phyloP scores from a whole-genome alignment of 257 asterid genomes.

The Cinchona pubescens region DNA sequence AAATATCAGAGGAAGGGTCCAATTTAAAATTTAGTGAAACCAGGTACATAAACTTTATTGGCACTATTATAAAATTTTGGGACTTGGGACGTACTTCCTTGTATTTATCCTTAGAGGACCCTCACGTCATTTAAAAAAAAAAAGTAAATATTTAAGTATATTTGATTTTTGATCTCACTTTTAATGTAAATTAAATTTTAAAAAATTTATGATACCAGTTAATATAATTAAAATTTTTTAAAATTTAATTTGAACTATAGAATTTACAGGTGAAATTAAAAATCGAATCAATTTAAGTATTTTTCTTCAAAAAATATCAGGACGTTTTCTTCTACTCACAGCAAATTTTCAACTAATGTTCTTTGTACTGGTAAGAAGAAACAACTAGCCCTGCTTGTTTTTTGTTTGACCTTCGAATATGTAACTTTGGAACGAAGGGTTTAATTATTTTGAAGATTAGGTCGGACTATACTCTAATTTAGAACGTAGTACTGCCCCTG shows the following conservation, averaged over 20 bases:
- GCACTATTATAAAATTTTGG: no score
- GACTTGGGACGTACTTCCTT: not conserved
- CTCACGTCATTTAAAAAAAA: no score
- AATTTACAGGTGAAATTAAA: no score
- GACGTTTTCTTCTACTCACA: not conserved
- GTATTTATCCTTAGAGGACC: not conserved
- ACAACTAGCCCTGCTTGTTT: conserved; percentile 5
- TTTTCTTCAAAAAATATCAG: no score
- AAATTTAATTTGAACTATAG: not conserved
- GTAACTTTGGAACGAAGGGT: not conserved
- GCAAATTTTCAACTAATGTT: not conserved
- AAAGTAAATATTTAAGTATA: no score
- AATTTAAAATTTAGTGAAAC: not conserved
- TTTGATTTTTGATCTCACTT: no score
- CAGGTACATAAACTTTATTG: not conserved
- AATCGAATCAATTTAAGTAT: no score
- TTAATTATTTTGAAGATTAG: not conserved
- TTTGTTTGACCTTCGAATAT: conserved; percentile 2
- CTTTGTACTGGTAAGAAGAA: not conserved
- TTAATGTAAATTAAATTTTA: no score
- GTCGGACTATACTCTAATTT: not conserved
- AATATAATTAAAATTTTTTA: no score
- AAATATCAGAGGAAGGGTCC: conserved; percentile 8
- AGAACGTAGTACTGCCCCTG: no score
- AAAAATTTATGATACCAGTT: no score